A percentile compares a stretch with the other conserved stretches of the same genome.
phyloP scores from a whole-genome alignment of 129 eudicot genomes.

The Chrysanthemum makinoi region DNA sequence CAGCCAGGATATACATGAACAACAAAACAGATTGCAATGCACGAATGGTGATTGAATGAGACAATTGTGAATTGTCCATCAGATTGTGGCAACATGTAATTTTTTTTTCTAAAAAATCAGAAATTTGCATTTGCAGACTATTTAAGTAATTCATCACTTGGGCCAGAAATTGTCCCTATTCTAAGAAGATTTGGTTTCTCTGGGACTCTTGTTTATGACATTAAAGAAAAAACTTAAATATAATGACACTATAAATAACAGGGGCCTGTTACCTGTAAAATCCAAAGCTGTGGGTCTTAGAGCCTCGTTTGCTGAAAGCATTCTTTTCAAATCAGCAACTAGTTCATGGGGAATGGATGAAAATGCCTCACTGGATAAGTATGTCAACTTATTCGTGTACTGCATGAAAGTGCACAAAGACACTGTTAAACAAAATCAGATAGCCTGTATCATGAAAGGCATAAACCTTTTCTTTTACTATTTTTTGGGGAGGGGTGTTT shows the following conservation, averaged over 20 bases:
- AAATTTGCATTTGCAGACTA: too few species aligned
- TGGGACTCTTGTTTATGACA: too few species aligned
- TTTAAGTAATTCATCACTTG: too few species aligned
- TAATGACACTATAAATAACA: slow-evolving; percentile 3
- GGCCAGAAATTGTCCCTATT: too few species aligned
- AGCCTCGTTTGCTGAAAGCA: slow-evolving; percentile 89
- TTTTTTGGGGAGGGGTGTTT: background rate
- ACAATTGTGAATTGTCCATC: too few species aligned
- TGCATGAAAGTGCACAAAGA: slow-evolving; percentile 49
- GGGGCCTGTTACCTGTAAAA: slow-evolving; percentile 62
- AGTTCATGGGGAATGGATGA: slow-evolving; percentile 81
- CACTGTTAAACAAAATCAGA: slow-evolving; percentile 23
- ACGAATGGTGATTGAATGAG: too few species aligned
- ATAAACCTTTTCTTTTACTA: background rate
- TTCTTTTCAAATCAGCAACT: slow-evolving; percentile 80
- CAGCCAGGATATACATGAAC: too few species aligned
- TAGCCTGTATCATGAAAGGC: slow-evolving; percentile 15
- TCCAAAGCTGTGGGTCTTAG: slow-evolving; percentile 83
- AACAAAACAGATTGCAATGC: too few species aligned
- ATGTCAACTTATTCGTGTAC: slow-evolving; percentile 86
- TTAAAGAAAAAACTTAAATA: too few species aligned
- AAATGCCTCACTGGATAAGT: slow-evolving; percentile 81
- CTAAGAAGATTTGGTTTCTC: too few species aligned
- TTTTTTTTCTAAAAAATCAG: too few species aligned
- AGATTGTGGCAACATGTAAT: too few species aligned